Evolutionary conservation across 345 rosid genomes (phyloP).

Genomic region (Euphorbia tirucalli): DNA sequence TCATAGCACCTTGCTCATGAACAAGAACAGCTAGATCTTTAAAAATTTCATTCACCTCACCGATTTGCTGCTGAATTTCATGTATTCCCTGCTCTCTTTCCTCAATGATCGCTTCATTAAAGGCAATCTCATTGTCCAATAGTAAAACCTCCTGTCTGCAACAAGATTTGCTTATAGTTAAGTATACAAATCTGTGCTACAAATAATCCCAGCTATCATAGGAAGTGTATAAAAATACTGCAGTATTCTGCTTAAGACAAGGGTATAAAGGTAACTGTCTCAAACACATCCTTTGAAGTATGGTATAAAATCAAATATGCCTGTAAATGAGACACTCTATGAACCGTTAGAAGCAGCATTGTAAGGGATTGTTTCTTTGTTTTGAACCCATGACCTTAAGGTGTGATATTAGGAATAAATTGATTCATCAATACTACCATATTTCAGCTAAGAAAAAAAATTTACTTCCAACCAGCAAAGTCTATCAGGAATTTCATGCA

Average conservation of each 20-base stretch:
- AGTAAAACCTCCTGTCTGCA: conserved; percentile 80
- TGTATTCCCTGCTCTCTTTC: conserved; percentile 96
- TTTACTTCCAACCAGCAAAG: neutral
- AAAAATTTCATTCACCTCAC: conserved; percentile 90
- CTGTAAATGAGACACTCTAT: neutral
- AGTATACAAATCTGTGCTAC: neutral
- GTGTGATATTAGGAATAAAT: neutral
- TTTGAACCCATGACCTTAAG: neutral
- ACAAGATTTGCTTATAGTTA: conserved; percentile 16
- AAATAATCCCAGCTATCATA: neutral
- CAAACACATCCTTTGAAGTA: neutral
- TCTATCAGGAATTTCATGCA: neutral
- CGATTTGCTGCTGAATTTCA: conserved; percentile 91
- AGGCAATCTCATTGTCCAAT: conserved; percentile 85
- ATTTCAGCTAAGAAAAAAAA: neutral
- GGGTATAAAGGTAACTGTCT: neutral
- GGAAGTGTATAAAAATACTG: neutral
- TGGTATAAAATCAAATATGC: neutral
- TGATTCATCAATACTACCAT: neutral
- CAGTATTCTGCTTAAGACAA: neutral
- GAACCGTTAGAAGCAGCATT: neutral
- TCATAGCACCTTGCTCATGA: conserved; percentile 92
- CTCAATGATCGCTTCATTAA: conserved; percentile 87
- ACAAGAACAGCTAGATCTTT: conserved; percentile 92
- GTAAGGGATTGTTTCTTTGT: neutral